These are phyloP conservation scores for Microdochium paspali DNA, from an alignment of 2,329 filamentous ascomycete species.

Conservation along the genomic window DNA sequence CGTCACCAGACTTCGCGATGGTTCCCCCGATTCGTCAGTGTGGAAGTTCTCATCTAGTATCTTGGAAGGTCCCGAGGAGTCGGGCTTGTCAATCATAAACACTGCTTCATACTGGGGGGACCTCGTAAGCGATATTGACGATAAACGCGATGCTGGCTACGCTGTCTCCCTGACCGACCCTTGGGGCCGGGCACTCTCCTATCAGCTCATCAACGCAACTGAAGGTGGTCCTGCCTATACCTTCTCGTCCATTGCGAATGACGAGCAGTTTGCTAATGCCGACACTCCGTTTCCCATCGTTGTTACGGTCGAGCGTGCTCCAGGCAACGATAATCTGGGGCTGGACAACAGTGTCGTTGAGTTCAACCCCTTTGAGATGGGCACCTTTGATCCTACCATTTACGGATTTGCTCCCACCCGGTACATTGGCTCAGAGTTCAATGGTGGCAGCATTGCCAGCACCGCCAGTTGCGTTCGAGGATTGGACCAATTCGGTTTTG, in stretches of 20 bases:
- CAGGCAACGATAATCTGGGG: conserved; percentile 50
- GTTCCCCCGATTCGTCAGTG: conserved; percentile 16
- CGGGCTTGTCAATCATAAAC: conserved; percentile 14
- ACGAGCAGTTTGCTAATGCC: conserved; percentile 51
- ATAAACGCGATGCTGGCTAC: conserved; percentile 55
- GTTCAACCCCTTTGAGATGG: conserved; percentile 73
- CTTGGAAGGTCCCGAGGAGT: conserved; percentile 20
- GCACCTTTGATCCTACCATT: conserved; percentile 64
- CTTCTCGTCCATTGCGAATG: conserved; percentile 61
- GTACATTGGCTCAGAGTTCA: conserved; percentile 67
- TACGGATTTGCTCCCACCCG: conserved; percentile 62
- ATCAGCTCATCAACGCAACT: conserved; percentile 59
- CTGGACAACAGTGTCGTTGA: conserved; percentile 70
- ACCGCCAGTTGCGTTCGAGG: conserved; percentile 60
- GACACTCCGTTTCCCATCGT: conserved; percentile 65
- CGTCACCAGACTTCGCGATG: conserved; percentile 29
- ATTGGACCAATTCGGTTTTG: conserved; percentile 72
- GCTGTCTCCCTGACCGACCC: conserved; percentile 62
- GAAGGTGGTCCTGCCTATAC: conserved; percentile 62
- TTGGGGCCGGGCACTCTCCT: conserved; percentile 62
- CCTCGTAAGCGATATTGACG: conserved; percentile 45
- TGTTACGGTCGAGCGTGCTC: conserved; percentile 57
- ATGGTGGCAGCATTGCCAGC: conserved; percentile 45
- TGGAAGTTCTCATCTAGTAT: conserved; percentile 27
- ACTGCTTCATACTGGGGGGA: conserved; percentile 48